Percentiles rank a stretch among this genome's conserved stretches.
phyloP scores from a whole-genome alignment of 768 basidiomycete species.

The Gloeopeniophorella convolvens region DNA sequence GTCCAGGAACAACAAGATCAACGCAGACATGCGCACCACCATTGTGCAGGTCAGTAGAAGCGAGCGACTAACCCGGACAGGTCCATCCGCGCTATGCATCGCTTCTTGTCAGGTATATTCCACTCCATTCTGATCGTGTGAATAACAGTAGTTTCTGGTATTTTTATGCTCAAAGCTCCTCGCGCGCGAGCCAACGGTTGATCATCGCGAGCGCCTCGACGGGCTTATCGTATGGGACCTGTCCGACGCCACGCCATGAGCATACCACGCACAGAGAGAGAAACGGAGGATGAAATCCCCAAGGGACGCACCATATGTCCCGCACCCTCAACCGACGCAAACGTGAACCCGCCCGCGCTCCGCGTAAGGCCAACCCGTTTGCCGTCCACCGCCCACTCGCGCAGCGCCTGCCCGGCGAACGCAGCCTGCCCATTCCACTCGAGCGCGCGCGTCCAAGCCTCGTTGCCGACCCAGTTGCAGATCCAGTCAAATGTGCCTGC shows the following conservation, averaged over 20 bases:
- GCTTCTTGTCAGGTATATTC: too few species aligned
- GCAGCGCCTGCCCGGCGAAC: slow-evolving; percentile 38
- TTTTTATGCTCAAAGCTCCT: slow-evolving; percentile 10
- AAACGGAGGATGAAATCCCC: too few species aligned
- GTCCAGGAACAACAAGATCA: too few species aligned
- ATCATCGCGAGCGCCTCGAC: slow-evolving; percentile 44
- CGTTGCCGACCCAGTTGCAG: slow-evolving; percentile 61
- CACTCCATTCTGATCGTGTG: too few species aligned
- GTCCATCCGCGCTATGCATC: too few species aligned
- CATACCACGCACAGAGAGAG: neutral
- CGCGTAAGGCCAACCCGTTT: slow-evolving; percentile 48
- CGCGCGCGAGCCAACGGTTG: slow-evolving; percentile 40
- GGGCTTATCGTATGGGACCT: slow-evolving; percentile 63
- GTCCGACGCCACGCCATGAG: neutral
- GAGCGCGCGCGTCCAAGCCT: slow-evolving; percentile 50
- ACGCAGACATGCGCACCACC: too few species aligned
- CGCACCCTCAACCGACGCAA: slow-evolving; percentile 53
- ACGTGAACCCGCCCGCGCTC: slow-evolving; percentile 50
- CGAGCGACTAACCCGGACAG: too few species aligned
- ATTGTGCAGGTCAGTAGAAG: too few species aligned
- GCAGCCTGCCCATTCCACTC: slow-evolving; percentile 53
- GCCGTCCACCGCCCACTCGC: slow-evolving; percentile 51
- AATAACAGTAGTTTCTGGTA: too few species aligned
- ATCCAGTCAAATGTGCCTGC: slow-evolving; percentile 51
- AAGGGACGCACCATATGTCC: slow-evolving; percentile 59